Evolutionary conservation across 148 eudicot species (phyloP).

Genomic region (Cornus suecica): DNA sequence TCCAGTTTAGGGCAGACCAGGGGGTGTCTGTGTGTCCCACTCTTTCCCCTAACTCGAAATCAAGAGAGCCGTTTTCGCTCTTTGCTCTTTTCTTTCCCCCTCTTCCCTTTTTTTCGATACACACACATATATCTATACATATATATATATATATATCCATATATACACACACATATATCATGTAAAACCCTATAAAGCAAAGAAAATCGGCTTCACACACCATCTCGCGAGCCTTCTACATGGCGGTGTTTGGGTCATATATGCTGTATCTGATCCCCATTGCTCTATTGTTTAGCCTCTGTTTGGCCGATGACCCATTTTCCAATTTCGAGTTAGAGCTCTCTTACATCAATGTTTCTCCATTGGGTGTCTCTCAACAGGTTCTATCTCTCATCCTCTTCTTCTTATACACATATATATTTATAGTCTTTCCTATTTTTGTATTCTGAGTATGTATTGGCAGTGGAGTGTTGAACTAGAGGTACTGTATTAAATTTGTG

Average conservation of each 20-base stretch:
- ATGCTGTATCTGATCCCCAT: slow-evolving; percentile 20
- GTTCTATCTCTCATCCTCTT: slow-evolving; percentile 15
- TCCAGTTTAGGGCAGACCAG: background rate
- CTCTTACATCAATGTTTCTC: slow-evolving; percentile 49
- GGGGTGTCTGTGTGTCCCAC: background rate
- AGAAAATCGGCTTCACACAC: background rate
- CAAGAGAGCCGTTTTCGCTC: background rate
- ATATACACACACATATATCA: background rate
- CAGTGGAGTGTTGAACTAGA: too few relatives aligned
- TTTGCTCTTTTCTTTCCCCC: background rate
- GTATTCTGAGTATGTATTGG: background rate
- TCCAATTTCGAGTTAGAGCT: slow-evolving; percentile 29
- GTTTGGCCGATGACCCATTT: slow-evolving; percentile 52
- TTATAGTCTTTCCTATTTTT: background rate
- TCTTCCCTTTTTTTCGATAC: too few relatives aligned
- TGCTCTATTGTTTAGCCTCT: slow-evolving; percentile 24
- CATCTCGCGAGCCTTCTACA: background rate
- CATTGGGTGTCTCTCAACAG: slow-evolving; percentile 61
- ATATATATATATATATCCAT: too few relatives aligned
- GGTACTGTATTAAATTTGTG: background rate
- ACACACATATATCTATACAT: too few relatives aligned
- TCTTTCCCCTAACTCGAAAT: background rate
- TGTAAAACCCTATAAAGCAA: slow-evolving; percentile 4
- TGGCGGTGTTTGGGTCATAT: slow-evolving; percentile 8
- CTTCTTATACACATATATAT: background rate